A percentile compares a stretch with the other conserved stretches of the same genome.
Evolutionary conservation across 2,329 filamentous ascomycete genomes (phyloP).

Genomic region (Alternaria sp.): DNA sequence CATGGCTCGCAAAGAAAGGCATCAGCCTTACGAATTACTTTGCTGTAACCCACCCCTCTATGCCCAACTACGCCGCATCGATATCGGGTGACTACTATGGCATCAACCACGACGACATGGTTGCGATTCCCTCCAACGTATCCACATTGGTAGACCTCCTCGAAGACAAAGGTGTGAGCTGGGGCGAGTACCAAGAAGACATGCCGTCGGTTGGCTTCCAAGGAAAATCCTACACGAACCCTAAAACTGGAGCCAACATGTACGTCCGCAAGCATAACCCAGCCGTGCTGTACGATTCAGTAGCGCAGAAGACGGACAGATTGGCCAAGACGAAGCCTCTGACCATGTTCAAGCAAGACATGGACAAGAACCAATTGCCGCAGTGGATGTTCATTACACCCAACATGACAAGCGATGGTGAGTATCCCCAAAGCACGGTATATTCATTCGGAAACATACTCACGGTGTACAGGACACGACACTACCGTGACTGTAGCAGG

Average conservation of each 20-base stretch:
- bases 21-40: slow-evolving; percentile 65
- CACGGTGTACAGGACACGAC: slow-evolving; percentile 63
- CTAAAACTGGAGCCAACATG: slow-evolving; percentile 72
- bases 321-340: slow-evolving; percentile 78
- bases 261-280: slow-evolving; percentile 87
- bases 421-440: neutral
- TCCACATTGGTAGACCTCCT: slow-evolving; percentile 53
- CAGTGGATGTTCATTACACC: slow-evolving; percentile 56
- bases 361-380: slow-evolving; percentile 32
- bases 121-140: slow-evolving; percentile 53
- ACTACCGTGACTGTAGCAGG: slow-evolving; percentile 73
- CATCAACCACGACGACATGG: slow-evolving; percentile 73
- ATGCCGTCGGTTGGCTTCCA: slow-evolving; percentile 78
- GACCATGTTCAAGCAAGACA: slow-evolving; percentile 65
- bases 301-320: slow-evolving; percentile 66
- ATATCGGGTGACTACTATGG: slow-evolving; percentile 78
- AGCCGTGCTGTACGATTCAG: slow-evolving; percentile 70
- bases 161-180: slow-evolving; percentile 53
- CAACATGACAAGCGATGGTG: slow-evolving; percentile 77
- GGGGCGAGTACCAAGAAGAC: slow-evolving; percentile 77
- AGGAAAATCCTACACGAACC: slow-evolving; percentile 66
- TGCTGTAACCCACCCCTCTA: slow-evolving; percentile 72
- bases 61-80: slow-evolving; percentile 78
- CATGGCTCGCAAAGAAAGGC: slow-evolving; percentile 67
- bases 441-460: neutral